phyloP scores from a whole-genome alignment of 75 land plant genomes.

The Chamaecyparis obtusa region DNA sequence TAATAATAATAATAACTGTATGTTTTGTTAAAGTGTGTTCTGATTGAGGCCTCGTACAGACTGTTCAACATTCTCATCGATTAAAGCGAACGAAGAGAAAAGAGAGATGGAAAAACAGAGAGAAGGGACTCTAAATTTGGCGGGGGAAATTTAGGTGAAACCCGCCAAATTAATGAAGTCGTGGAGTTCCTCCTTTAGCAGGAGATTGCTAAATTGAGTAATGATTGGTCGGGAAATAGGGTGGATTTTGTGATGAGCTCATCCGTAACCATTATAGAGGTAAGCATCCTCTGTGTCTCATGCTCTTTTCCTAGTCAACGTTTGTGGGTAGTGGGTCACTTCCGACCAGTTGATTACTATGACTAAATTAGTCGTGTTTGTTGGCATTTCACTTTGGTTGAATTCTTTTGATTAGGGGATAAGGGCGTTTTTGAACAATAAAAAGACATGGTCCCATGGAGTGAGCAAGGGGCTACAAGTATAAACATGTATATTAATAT shows the following conservation, averaged over 20 bases:
- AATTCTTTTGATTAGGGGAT: neutral
- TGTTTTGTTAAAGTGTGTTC: neutral
- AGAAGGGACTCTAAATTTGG: neutral
- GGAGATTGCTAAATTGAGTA: neutral
- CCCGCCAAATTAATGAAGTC: neutral
- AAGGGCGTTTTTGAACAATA: neutral
- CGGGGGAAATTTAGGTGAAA: neutral
- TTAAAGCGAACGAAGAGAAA: neutral
- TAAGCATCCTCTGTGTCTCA: neutral
- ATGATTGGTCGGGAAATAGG: neutral
- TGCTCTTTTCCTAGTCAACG: neutral
- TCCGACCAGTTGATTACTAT: neutral
- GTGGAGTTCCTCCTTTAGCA: neutral
- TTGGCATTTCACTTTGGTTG: neutral
- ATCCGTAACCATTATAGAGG: neutral
- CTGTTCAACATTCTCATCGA: neutral
- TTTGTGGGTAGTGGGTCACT: slow-evolving; percentile 1
- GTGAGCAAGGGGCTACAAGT: neutral
- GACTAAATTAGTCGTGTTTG: neutral
- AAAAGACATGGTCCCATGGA: neutral
- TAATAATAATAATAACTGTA: neutral
- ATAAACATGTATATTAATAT: too few species aligned
- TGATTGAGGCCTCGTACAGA: neutral
- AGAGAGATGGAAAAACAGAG: neutral
- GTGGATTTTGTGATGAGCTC: neutral